Evolutionary conservation across 805 yeast species (phyloP), one percentile per base, ranked within the genome.

Genomic region (Spathaspora hagerdaliae): DNA sequence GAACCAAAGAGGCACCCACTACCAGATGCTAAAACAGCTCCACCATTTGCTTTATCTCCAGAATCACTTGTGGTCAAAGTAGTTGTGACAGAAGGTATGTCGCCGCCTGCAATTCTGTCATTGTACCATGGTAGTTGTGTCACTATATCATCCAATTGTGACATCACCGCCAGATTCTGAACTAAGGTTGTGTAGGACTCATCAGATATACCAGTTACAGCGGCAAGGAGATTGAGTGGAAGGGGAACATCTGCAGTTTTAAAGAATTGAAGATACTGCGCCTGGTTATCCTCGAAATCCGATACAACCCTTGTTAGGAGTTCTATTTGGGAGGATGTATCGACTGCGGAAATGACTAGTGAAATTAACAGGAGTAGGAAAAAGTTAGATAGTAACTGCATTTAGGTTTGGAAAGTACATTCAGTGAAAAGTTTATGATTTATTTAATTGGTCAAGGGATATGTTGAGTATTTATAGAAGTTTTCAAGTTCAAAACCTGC

Each of bases 111-210:
- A 31, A 53, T 44, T 43, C 57, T 45, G n/a, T 51, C 42, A 19
- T 38, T 46, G 61, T 59, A 67, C 75, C 75, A 69, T 15, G 73
- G 73, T 52, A 69, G 63, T 26, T 54, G 52, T 15, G 69, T 61
- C 31, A 71, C 74, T 50, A 56, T 66, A 3, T 49, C 37, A 49
- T 48, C 54, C 50, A 69, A 58, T 37, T 48, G 51, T 26, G 35
- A 39, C 40, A 61, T 47, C 13, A 61, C 38, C 3, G 47, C 50
- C 14, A 57, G 39, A 39, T 61, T 45, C 33, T 56, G 52, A 51
- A 67, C 56, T 46, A 63, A 54, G 7, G 73, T 63, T 19, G 73
- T 68, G 49, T 67, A 69, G 7, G 70, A 56, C 37, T 64, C 66
- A 48, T 65, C 70, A 1, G 56, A 63, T 14, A 67, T 65, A 41